phyloP scores from a whole-genome alignment of 2,329 filamentous ascomycete species.

The Nigrospora osmanthi region DNA sequence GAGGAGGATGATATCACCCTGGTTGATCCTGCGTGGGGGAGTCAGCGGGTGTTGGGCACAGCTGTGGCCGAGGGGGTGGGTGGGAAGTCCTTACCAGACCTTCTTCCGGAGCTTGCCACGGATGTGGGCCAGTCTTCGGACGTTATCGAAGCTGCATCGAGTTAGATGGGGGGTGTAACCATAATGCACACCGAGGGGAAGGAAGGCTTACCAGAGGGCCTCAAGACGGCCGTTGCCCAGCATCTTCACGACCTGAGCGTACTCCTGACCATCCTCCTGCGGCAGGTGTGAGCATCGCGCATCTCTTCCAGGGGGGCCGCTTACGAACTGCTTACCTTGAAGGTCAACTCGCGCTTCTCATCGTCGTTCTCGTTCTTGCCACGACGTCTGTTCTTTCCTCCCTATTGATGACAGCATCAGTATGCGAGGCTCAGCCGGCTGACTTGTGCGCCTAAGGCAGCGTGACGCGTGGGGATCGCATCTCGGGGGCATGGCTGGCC shows the following conservation, averaged over 20 bases:
- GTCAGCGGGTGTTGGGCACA: too few relatives aligned
- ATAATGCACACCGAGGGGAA: slow-evolving; percentile 41
- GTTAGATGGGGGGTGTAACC: background rate
- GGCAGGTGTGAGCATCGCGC: background rate
- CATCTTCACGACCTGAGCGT: slow-evolving; percentile 87
- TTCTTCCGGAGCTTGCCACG: slow-evolving; percentile 98
- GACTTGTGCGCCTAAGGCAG: background rate
- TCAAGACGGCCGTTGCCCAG: slow-evolving; percentile 90
- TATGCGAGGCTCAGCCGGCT: slow-evolving; percentile 5
- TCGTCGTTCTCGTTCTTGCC: slow-evolving; percentile 99
- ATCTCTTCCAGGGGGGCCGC: background rate
- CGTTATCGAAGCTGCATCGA: background rate
- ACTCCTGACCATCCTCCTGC: slow-evolving; percentile 15
- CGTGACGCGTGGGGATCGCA: background rate
- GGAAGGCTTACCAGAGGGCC: slow-evolving; percentile 62
- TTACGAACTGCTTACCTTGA: slow-evolving; percentile 54
- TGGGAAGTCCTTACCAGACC: slow-evolving; percentile 46
- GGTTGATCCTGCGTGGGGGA: slow-evolving; percentile 70
- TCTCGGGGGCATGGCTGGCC: too few relatives aligned
- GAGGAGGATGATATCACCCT: slow-evolving; percentile 87
- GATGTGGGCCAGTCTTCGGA: slow-evolving; percentile 54
- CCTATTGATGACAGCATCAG: slow-evolving; percentile 46
- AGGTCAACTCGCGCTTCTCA: slow-evolving; percentile 96
- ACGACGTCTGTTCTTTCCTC: slow-evolving; percentile 96
- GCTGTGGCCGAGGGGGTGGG: too few relatives aligned